Evolutionary conservation across 116 monocot species (phyloP).

Genomic region (Phalaenopsis hybrid): DNA sequence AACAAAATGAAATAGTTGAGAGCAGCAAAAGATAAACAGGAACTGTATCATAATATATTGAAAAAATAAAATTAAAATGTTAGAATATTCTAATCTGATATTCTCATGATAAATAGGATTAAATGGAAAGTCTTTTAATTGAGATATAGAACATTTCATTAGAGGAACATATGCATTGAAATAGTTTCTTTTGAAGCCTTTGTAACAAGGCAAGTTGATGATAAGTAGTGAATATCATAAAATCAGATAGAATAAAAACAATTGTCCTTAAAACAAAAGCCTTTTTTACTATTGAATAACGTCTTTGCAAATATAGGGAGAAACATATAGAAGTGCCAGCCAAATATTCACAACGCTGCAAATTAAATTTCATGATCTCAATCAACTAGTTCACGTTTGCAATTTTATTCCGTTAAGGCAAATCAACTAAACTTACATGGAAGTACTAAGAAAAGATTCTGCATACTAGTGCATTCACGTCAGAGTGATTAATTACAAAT

Average conservation of each 20-base stretch:
- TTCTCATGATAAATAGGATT: not conserved
- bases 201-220: not conserved
- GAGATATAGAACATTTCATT: not conserved
- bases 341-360: not conserved
- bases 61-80: not conserved
- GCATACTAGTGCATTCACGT: too few species aligned
- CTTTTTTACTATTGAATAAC: not conserved
- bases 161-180: not conserved
- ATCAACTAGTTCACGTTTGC: too few species aligned
- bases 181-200: not conserved
- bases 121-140: not conserved
- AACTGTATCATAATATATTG: not conserved
- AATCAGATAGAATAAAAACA: not conserved
- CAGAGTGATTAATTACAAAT: too few species aligned
- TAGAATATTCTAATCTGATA: not conserved
- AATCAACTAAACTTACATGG: too few species aligned
- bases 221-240: not conserved
- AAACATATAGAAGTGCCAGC: not conserved
- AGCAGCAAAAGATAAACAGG: not conserved
- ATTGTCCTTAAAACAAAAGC: not conserved
- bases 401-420: too few species aligned
- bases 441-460: too few species aligned
- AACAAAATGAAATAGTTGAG: conserved; percentile 4
- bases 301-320: not conserved
- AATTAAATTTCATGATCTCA: too few species aligned